Evolutionary conservation across 352 stramenopile genomes (phyloP).

Genomic region (Pythium dissimile): DNA sequence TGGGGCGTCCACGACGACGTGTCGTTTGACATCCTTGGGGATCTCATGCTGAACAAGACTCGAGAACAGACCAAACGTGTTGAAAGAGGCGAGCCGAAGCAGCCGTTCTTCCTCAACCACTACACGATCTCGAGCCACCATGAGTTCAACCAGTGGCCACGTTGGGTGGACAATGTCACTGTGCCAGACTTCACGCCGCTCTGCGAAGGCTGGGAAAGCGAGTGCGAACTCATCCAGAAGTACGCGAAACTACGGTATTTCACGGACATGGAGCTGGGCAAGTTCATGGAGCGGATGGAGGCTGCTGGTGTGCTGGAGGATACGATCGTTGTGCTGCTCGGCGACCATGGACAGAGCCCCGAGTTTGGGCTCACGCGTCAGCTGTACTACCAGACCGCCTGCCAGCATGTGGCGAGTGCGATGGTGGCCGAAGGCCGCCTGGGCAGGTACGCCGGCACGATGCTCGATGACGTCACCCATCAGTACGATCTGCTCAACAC

Average conservation of each 20-base stretch:
- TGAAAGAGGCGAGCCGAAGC: constrained; percentile 22
- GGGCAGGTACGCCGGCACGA: constrained; percentile 4
- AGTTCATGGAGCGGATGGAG: constrained; percentile 46
- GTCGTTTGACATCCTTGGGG: constrained; percentile 37
- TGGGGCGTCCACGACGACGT: constrained; percentile 61
- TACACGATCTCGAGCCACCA: constrained; percentile 62
- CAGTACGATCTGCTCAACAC: constrained; percentile 28
- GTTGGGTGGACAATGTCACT: constrained; percentile 32
- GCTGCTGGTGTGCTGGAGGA: constrained; percentile 36
- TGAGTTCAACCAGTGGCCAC: constrained; percentile 28
- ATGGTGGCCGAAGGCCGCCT: constrained; percentile 22
- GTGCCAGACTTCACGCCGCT: constrained; percentile 39
- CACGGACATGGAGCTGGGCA: constrained; percentile 36
- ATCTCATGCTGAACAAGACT: constrained; percentile 50
- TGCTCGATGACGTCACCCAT: constrained; percentile 9
- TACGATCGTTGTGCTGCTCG: constrained; percentile 46
- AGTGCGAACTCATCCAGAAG: constrained; percentile 24
- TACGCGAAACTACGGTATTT: constrained; percentile 53
- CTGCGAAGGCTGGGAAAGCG: constrained; percentile 29
- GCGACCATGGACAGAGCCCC: constrained; percentile 41
- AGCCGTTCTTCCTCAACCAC: constrained; percentile 47
- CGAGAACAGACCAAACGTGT: constrained; percentile 28
- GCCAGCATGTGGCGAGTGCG: constrained; percentile 8
- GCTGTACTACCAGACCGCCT: background rate
- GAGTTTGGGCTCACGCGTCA: constrained; percentile 28